Percentiles rank a stretch among this genome's conserved stretches.
These are phyloP conservation scores for Kentomonas sorsogonicus DNA, from an alignment of 208 protist genomes.

Conservation along the genomic window DNA sequence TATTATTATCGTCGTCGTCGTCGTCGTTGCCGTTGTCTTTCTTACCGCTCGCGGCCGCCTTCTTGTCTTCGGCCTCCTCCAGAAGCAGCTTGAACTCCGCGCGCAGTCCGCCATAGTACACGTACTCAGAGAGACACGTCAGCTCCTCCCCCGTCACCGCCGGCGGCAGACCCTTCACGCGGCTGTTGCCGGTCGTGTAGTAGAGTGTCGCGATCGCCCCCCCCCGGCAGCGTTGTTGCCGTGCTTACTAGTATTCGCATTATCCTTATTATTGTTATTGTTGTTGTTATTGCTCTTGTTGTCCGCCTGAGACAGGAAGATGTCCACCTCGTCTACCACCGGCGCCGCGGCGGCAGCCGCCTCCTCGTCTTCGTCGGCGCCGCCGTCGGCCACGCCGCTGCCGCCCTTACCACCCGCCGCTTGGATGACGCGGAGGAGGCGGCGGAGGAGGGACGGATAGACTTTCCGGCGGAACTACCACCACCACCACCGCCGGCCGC, in stretches of 20 bases:
- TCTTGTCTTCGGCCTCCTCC: conserved; percentile 34
- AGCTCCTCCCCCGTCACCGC: conserved; percentile 49
- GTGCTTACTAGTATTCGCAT: background rate
- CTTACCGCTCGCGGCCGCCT: no score
- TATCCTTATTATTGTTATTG: background rate
- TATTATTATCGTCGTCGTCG: conserved; percentile 3
- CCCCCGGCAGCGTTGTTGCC: background rate
- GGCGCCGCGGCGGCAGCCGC: background rate
- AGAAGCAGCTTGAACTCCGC: conserved; percentile 40
- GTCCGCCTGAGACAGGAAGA: background rate
- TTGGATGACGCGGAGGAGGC: no score
- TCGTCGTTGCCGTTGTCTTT: conserved; percentile 23
- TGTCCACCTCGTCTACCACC: background rate
- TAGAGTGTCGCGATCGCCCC: conserved; percentile 30
- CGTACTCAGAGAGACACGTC: conserved; percentile 50
- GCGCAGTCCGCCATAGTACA: conserved; percentile 65
- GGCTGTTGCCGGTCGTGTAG: conserved; percentile 62
- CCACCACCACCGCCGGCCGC: no score
- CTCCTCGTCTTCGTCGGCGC: background rate
- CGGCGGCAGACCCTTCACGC: conserved; percentile 49
- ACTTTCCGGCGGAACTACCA: no score
- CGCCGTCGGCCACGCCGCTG: background rate
- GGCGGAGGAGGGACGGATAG: no score
- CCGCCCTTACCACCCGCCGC: no score
- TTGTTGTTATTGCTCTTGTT: background rate